Conservation (phyloP, 768 basidiomycete species). For the Serendipita indica region DNA sequence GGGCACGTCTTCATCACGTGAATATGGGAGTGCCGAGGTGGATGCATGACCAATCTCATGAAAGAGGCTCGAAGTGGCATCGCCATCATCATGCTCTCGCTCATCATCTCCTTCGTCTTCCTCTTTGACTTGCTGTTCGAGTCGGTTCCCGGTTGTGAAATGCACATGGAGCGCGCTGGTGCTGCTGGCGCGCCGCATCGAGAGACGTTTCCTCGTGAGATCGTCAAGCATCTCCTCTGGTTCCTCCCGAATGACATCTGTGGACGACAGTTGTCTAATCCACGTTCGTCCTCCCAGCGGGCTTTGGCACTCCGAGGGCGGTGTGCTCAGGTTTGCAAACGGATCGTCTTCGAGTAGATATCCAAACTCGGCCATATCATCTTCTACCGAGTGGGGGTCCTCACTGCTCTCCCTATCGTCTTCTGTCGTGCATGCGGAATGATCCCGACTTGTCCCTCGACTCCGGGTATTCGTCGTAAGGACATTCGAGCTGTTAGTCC, state of each 20-base stretch:
- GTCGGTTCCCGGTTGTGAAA: no score
- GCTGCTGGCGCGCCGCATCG: background rate
- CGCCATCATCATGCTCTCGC: background rate
- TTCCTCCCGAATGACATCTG: background rate
- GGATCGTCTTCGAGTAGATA: background rate
- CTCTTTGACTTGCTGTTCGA: background rate
- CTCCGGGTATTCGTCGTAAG: background rate
- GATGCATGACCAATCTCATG: no score
- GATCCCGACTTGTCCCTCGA: background rate
- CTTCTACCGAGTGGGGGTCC: background rate
- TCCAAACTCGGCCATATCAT: background rate
- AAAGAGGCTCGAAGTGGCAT: background rate
- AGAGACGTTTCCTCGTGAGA: background rate
- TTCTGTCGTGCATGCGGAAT: background rate
- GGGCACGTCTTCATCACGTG: background rate
- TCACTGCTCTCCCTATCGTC: slow-evolving; percentile 7
- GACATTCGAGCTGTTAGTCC: background rate
- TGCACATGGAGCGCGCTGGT: no score
- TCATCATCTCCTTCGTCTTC: background rate
- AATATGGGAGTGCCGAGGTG: background rate
- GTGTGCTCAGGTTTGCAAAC: background rate
- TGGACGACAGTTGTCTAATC: background rate
- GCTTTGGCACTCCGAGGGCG: background rate
- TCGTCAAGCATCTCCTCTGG: background rate
- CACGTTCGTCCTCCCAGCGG: background rate